phyloP scores from a whole-genome alignment of 495 filamentous ascomycete genomes.

The Daldinia grandis region DNA sequence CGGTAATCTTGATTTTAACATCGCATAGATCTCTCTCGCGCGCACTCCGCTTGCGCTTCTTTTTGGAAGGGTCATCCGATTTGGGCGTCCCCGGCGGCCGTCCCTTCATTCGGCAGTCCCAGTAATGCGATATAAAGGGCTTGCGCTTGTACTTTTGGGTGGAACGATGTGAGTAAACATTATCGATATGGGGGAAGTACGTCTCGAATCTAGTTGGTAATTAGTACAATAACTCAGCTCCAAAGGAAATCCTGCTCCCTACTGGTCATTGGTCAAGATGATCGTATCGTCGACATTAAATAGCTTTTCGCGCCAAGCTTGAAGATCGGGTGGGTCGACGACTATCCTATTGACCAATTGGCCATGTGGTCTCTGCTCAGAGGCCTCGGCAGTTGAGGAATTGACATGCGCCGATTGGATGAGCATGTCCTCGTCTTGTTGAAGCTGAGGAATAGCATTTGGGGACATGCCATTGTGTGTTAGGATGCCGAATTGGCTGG shows the following conservation, averaged over 20 bases:
- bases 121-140: slow-evolving; percentile 85
- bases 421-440: slow-evolving; percentile 46
- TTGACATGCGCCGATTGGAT: slow-evolving; percentile 31
- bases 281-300: slow-evolving; percentile 82
- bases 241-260: slow-evolving; percentile 47
- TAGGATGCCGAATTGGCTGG: slow-evolving; percentile 58
- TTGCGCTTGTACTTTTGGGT: slow-evolving; percentile 87
- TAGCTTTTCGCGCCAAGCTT: slow-evolving; percentile 75
- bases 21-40: slow-evolving; percentile 83
- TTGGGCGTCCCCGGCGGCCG: slow-evolving; percentile 84
- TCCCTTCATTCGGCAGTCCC: slow-evolving; percentile 89
- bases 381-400: slow-evolving; percentile 42
- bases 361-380: slow-evolving; percentile 60
- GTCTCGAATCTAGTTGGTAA: slow-evolving; percentile 71
- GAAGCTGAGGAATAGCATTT: slow-evolving; percentile 49
- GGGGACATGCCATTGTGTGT: slow-evolving; percentile 51
- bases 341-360: slow-evolving; percentile 66
- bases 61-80: slow-evolving; percentile 85
- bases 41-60: slow-evolving; percentile 83
- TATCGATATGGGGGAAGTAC: slow-evolving; percentile 91
- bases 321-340: slow-evolving; percentile 72
- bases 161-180: slow-evolving; percentile 90
- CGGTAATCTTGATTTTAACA: slow-evolving; percentile 92
- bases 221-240: slow-evolving; percentile 32
- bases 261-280: slow-evolving; percentile 81